A percentile compares a stretch with the other conserved stretches of the same genome.
Evolutionary conservation across 2,329 filamentous ascomycete species (phyloP).

Genomic region (Fusarium nygamai): DNA sequence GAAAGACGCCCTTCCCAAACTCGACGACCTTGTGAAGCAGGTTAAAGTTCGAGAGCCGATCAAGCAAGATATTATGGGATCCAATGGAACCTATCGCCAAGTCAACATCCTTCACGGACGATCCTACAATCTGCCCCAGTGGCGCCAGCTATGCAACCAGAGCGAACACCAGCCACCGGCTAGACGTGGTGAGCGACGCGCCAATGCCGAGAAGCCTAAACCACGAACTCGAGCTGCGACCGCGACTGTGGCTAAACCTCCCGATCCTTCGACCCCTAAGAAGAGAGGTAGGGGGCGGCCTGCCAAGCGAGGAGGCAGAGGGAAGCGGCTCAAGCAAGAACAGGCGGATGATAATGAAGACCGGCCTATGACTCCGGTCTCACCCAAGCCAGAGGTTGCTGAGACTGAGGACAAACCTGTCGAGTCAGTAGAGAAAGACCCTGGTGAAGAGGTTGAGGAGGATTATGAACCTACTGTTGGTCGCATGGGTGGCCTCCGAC

Average conservation of each 20-base stretch:
- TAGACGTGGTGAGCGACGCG: slow-evolving; percentile 82
- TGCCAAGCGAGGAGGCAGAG: slow-evolving; percentile 48
- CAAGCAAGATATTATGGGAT: slow-evolving; percentile 97
- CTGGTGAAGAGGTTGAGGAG: slow-evolving; percentile 57
- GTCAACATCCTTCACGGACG: slow-evolving; percentile 96
- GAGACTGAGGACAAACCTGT: slow-evolving; percentile 49
- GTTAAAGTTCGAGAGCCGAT: slow-evolving; percentile 97
- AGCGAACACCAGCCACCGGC: slow-evolving; percentile 96
- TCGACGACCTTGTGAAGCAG: slow-evolving; percentile 88
- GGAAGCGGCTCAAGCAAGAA: slow-evolving; percentile 51
- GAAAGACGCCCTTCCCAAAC: slow-evolving; percentile 80
- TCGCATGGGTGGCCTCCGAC: slow-evolving; percentile 61
- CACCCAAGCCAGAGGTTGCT: slow-evolving; percentile 56
- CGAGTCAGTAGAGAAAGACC: slow-evolving; percentile 62
- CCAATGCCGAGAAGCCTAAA: slow-evolving; percentile 65
- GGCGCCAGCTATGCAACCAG: slow-evolving; percentile 92
- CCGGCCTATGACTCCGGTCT: slow-evolving; percentile 68
- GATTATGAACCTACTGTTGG: slow-evolving; percentile 50
- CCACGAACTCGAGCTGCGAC: slow-evolving; percentile 51
- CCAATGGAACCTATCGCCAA: slow-evolving; percentile 94
- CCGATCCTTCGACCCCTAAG: slow-evolving; percentile 49
- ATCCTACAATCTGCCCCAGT: slow-evolving; percentile 96
- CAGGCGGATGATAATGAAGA: slow-evolving; percentile 57
- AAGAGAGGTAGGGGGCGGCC: slow-evolving; percentile 55
- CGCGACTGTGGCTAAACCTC: slow-evolving; percentile 47